phyloP scores from a whole-genome alignment of 306 rosid species.

The Vigna reflexopilosa region DNA sequence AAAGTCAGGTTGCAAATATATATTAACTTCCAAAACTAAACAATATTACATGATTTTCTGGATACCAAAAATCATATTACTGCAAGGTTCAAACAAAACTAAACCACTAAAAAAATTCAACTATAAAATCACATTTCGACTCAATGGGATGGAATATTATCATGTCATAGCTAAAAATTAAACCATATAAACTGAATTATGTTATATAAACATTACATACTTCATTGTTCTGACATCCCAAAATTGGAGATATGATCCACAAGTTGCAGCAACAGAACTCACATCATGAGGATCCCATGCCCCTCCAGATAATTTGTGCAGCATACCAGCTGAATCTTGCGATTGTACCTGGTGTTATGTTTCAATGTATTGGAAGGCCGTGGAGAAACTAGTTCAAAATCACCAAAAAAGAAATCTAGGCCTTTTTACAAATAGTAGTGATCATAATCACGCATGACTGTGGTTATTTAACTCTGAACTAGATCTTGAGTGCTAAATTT shows the following conservation, averaged over 20 bases:
- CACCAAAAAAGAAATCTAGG: slow-evolving; percentile 15
- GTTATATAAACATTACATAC: slow-evolving; percentile 57
- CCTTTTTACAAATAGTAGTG: slow-evolving; percentile 9
- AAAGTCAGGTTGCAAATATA: neutral
- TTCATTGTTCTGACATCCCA: slow-evolving; percentile 97
- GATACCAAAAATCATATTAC: slow-evolving; percentile 29
- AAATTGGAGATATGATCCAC: slow-evolving; percentile 85
- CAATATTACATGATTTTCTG: neutral
- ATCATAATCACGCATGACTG: neutral
- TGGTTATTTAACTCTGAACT: slow-evolving; percentile 29
- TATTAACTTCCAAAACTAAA: slow-evolving; percentile 17
- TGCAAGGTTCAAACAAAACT: slow-evolving; percentile 21
- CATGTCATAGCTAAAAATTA: slow-evolving; percentile 16
- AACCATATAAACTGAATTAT: slow-evolving; percentile 32
- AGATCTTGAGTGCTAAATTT: slow-evolving; percentile 6
- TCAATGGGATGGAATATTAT: slow-evolving; percentile 13
- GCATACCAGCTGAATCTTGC: slow-evolving; percentile 81
- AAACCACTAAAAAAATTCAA: neutral
- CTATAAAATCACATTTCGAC: slow-evolving; percentile 12
- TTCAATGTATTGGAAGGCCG: neutral
- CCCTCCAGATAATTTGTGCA: slow-evolving; percentile 90
- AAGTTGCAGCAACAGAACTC: slow-evolving; percentile 83
- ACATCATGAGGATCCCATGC: slow-evolving; percentile 98
- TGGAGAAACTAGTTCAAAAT: slow-evolving; percentile 44
- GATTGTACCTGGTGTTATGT: slow-evolving; percentile 73